phyloP scores from a whole-genome alignment of 176 grass and related monocot species.

The bread wheat (Triticum aestivum) region DNA sequence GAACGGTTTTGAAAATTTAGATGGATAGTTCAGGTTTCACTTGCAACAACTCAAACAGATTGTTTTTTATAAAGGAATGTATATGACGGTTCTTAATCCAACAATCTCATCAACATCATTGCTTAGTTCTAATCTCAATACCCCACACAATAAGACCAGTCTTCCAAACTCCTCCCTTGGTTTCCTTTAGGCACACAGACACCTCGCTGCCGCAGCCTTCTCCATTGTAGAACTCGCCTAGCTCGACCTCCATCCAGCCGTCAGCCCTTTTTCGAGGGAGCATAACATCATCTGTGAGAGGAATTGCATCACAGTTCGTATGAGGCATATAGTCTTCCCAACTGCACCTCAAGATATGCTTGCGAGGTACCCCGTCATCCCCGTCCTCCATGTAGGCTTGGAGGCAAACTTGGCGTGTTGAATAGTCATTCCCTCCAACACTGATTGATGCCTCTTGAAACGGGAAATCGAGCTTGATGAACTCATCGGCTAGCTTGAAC shows the following conservation, averaged over 20 bases:
- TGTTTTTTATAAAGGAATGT: not conserved
- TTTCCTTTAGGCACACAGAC: conserved; percentile 34
- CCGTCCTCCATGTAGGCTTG: not conserved
- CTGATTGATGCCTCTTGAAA: not conserved
- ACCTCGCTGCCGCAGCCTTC: conserved; percentile 38
- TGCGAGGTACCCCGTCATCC: not conserved
- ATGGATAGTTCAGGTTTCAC: not conserved
- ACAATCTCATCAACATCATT: not conserved
- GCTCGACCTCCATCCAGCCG: conserved; percentile 58
- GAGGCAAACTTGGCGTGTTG: not conserved
- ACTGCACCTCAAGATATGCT: not conserved
- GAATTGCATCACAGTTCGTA: not conserved
- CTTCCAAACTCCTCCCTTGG: conserved; percentile 30
- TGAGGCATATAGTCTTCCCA: not conserved
- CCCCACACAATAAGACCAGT: conserved; percentile 50
- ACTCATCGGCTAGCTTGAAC: not conserved
- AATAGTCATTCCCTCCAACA: not conserved
- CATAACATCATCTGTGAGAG: not conserved
- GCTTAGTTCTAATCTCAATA: conserved; percentile 61
- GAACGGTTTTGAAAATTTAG: no score
- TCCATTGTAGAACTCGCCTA: conserved; percentile 36
- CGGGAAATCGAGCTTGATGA: not conserved
- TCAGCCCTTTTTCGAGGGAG: not conserved
- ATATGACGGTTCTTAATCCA: not conserved
- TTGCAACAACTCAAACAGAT: not conserved